A percentile compares a stretch with the other conserved stretches of the same genome.
Conservation (phyloP, 306 rosid species). For the Pterocarpus macrocarpus region DNA sequence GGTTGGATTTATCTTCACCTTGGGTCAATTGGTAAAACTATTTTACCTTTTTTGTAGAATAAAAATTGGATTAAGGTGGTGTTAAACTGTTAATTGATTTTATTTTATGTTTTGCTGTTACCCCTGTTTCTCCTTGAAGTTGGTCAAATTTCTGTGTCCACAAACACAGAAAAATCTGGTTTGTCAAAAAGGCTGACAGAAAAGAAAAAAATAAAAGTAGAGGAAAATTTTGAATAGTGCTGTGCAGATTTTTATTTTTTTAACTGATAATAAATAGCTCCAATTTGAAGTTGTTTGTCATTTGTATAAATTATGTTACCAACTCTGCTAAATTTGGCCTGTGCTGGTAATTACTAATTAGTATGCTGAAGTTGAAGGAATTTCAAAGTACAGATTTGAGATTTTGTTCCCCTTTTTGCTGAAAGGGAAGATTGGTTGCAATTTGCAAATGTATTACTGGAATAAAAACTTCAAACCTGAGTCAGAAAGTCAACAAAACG, state of each 20-base stretch:
- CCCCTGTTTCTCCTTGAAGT: background rate
- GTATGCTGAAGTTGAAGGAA: background rate
- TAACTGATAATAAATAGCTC: background rate
- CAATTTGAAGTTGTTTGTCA: background rate
- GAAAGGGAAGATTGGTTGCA: background rate
- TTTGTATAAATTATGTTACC: background rate
- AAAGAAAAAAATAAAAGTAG: too few species aligned
- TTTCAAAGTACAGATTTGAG: background rate
- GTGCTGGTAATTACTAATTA: background rate
- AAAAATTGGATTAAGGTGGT: background rate
- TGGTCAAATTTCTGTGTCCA: background rate
- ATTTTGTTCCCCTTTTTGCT: background rate
- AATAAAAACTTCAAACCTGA: background rate
- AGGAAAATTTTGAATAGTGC: background rate
- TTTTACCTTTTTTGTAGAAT: background rate
- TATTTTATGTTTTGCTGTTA: background rate
- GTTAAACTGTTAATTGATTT: background rate
- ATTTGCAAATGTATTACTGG: background rate
- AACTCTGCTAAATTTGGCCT: background rate
- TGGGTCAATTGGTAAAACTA: slow-evolving; percentile 34
- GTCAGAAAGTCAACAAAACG: slow-evolving; percentile 16
- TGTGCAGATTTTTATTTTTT: too few species aligned
- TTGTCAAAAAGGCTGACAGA: background rate
- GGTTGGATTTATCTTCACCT: slow-evolving; percentile 50
- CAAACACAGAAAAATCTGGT: background rate